phyloP scores from a whole-genome alignment of 1,284 basidiomycete genomes.

The Mycocalia duriaeana region DNA sequence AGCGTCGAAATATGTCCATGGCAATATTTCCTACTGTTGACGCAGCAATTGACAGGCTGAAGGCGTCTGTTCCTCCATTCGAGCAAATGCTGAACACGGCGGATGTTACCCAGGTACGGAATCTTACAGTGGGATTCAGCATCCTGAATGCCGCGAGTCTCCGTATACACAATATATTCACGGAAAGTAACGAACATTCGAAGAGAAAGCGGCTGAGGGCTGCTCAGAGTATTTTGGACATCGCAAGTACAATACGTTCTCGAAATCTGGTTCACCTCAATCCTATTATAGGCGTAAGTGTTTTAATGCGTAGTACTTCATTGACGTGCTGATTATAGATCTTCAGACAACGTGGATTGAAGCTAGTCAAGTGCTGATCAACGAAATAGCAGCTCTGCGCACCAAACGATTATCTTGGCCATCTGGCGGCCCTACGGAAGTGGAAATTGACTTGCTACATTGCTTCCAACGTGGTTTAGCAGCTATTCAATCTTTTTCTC shows the following conservation, averaged over 20 bases:
- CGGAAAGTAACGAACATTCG: neutral
- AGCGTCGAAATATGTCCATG: neutral
- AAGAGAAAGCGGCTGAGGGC: neutral
- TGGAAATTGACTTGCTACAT: neutral
- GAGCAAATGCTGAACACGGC: neutral
- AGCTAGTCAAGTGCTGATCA: neutral
- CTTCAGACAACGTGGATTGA: neutral
- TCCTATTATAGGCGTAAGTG: neutral
- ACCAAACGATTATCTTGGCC: neutral
- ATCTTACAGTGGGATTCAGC: neutral
- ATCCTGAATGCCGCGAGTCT: neutral
- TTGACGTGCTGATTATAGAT: neutral
- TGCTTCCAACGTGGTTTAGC: neutral
- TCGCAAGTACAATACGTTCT: neutral
- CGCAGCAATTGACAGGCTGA: neutral
- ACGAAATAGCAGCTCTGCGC: neutral
- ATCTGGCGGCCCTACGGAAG: neutral
- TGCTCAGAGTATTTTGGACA: neutral
- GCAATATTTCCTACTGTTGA: neutral
- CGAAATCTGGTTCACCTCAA: neutral
- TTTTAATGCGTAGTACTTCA: neutral
- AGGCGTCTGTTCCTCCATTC: neutral
- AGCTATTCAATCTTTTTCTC: neutral
- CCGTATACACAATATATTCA: neutral
- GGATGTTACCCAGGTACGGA: neutral